phyloP scores from a whole-genome alignment of 441 rosid species.

The Sinapis alba region DNA sequence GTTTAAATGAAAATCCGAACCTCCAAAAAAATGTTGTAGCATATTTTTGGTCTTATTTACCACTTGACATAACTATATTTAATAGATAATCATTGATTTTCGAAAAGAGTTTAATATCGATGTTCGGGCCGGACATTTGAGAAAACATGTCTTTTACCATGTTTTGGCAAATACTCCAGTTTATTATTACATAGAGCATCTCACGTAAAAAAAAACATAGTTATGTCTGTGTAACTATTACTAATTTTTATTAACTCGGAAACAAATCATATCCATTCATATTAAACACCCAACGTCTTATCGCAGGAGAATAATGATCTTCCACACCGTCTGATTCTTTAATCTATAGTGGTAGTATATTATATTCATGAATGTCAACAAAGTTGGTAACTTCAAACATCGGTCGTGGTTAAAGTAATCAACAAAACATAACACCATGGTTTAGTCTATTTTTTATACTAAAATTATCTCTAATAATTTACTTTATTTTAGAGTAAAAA shows the following conservation, averaged over 20 bases:
- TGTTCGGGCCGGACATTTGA: constrained; percentile 1
- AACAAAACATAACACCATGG: constrained; percentile 8
- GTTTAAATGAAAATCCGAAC: not conserved
- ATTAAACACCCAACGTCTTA: not conserved
- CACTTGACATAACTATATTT: not conserved
- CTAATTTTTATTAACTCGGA: not conserved
- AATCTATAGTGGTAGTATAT: not conserved
- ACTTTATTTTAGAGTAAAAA: no score
- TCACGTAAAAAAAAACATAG: not conserved
- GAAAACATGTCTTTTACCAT: constrained; percentile 26
- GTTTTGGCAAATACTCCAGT: constrained; percentile 19
- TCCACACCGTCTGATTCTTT: not conserved
- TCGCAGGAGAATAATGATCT: not conserved
- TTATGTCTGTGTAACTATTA: not conserved
- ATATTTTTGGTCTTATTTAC: not conserved
- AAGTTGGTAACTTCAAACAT: constrained; percentile 7
- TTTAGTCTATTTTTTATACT: no score
- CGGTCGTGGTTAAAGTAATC: constrained; percentile 10
- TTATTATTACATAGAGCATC: constrained; percentile 1
- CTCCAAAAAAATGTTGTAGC: not conserved
- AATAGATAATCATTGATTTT: not conserved
- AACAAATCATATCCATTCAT: not conserved
- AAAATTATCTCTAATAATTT: no score
- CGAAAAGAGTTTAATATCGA: constrained; percentile 13
- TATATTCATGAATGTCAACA: constrained; percentile 10